Evolutionary conservation across 352 stramenopile genomes (phyloP).

Genomic region (Phytophthora idaei): DNA sequence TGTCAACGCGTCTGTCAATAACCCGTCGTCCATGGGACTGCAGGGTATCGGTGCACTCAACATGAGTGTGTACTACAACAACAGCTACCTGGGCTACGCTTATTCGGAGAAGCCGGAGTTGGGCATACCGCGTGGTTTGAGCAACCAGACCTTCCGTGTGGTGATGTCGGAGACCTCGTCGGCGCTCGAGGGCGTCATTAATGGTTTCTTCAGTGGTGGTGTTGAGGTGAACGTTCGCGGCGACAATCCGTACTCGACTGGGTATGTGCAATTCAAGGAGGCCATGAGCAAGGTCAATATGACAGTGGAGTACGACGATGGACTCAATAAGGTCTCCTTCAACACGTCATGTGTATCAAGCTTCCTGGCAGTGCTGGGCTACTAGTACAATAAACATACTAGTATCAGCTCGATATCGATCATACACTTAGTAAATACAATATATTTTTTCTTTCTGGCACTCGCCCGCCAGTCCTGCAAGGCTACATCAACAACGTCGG

Average conservation of each 20-base stretch:
- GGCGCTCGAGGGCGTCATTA: slow-evolving; percentile 42
- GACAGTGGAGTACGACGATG: slow-evolving; percentile 58
- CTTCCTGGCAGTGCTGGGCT: slow-evolving; percentile 34
- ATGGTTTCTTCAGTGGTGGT: slow-evolving; percentile 39
- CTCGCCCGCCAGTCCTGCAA: too few relatives aligned
- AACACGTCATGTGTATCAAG: slow-evolving; percentile 40
- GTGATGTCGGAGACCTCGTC: slow-evolving; percentile 43
- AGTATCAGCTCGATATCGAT: too few relatives aligned
- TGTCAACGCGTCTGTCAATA: slow-evolving; percentile 65
- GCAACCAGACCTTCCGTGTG: slow-evolving; percentile 50
- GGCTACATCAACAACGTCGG: too few relatives aligned
- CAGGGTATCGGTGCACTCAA: slow-evolving; percentile 67
- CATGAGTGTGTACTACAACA: slow-evolving; percentile 66
- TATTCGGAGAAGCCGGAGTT: slow-evolving; percentile 48
- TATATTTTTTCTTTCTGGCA: too few relatives aligned
- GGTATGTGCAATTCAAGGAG: slow-evolving; percentile 38
- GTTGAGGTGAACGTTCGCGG: slow-evolving; percentile 53
- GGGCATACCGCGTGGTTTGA: slow-evolving; percentile 50
- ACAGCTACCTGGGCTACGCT: slow-evolving; percentile 64
- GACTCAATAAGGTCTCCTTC: slow-evolving; percentile 40
- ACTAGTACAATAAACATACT: slow-evolving; percentile 4
- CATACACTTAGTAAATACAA: too few relatives aligned
- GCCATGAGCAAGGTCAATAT: slow-evolving; percentile 53
- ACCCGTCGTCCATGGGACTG: slow-evolving; percentile 51
- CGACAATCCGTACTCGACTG: slow-evolving; percentile 49